Conservation (phyloP, 768 basidiomycete genomes). For the Sutorius australiensis region DNA sequence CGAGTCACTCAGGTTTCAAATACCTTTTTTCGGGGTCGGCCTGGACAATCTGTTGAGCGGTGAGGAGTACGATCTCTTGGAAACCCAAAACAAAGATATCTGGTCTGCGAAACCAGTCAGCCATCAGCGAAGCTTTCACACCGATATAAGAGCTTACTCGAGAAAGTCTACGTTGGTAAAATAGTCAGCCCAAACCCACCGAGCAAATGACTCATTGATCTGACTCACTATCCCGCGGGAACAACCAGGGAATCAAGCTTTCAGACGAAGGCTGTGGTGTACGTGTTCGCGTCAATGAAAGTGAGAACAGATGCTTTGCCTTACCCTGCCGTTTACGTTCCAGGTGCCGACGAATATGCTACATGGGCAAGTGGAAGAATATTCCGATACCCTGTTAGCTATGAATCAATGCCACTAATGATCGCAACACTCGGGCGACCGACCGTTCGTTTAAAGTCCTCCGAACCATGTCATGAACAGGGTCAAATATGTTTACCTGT, state of each 20-base stretch:
- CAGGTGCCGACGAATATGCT: conserved; percentile 87
- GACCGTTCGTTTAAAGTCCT: conserved; percentile 68
- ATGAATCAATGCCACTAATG: background rate
- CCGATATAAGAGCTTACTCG: conserved; percentile 9
- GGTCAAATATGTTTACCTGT: conserved; percentile 89
- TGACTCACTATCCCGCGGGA: conserved; percentile 70
- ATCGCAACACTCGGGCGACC: conserved; percentile 6
- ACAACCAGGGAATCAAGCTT: conserved; percentile 85
- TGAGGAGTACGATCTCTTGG: conserved; percentile 96
- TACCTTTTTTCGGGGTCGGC: conserved; percentile 91
- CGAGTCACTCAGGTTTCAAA: conserved; percentile 5
- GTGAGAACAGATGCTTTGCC: conserved; percentile 18
- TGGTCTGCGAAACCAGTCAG: conserved; percentile 45
- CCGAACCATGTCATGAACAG: conserved; percentile 85
- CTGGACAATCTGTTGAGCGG: conserved; percentile 96
- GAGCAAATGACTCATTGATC: background rate
- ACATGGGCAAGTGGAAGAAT: conserved; percentile 71
- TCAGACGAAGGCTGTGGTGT: conserved; percentile 63
- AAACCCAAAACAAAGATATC: conserved; percentile 91
- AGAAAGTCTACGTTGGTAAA: conserved; percentile 14
- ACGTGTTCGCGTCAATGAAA: conserved; percentile 8
- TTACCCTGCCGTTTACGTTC: conserved; percentile 90
- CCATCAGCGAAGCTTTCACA: conserved; percentile 24
- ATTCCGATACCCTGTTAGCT: conserved; percentile 64
- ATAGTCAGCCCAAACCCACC: background rate